A percentile compares a stretch with the other conserved stretches of the same genome.
Conservation (phyloP, 1,284 basidiomycete genomes). For the Cryptococcus sp. region DNA sequence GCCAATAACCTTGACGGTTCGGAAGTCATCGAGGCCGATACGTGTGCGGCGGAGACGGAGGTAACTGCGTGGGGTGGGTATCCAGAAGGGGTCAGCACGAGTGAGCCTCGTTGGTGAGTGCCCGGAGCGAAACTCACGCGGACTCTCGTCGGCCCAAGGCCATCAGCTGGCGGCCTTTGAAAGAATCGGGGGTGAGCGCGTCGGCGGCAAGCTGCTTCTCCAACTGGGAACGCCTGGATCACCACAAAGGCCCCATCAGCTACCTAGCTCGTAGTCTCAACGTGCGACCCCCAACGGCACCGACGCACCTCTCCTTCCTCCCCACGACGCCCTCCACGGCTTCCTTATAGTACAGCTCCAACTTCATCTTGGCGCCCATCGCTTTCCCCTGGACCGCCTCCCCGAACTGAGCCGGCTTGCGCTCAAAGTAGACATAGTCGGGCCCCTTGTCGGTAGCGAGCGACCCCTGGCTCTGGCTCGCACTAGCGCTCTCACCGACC, state of each 20-base stretch:
- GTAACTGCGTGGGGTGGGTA: conserved; percentile 52
- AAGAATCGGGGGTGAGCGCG: conserved; percentile 70
- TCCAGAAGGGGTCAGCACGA: no score
- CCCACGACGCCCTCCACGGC: conserved; percentile 88
- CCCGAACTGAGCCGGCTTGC: conserved; percentile 76
- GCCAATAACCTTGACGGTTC: conserved; percentile 97
- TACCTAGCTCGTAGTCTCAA: neutral
- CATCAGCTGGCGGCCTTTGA: conserved; percentile 84
- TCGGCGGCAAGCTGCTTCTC: conserved; percentile 81
- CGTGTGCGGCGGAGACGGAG: conserved; percentile 86
- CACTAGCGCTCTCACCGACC: neutral
- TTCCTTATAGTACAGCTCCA: conserved; percentile 97
- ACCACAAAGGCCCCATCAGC: neutral
- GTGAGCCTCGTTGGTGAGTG: no score
- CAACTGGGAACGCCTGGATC: conserved; percentile 76
- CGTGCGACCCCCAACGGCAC: no score
- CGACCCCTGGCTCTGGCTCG: neutral
- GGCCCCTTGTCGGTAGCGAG: conserved; percentile 49
- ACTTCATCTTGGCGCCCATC: conserved; percentile 92
- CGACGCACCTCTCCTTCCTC: conserved; percentile 67
- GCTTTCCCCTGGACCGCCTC: conserved; percentile 86
- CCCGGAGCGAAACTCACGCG: conserved; percentile 50
- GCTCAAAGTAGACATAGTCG: conserved; percentile 94
- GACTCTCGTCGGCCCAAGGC: conserved; percentile 89
- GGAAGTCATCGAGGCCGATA: conserved; percentile 89